A percentile compares a stretch with the other conserved stretches of the same genome.
Conservation (phyloP, 306 rosid species). For the Fagus sylvatica region DNA sequence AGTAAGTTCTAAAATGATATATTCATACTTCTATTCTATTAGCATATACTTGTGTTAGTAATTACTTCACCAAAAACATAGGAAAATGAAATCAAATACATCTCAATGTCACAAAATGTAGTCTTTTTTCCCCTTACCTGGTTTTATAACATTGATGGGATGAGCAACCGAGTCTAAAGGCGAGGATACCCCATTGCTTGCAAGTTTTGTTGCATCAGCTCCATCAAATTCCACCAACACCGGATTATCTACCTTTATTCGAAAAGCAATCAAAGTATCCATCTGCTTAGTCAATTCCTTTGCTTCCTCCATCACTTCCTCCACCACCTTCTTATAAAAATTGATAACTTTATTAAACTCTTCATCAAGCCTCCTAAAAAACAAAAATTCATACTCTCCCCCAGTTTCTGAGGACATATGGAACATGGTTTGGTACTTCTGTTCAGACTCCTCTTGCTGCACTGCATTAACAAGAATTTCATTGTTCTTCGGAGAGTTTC, state of each 20-base stretch:
- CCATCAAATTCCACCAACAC: conserved; percentile 13
- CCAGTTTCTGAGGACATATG: conserved; percentile 44
- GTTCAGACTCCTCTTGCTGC: conserved; percentile 34
- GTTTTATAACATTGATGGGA: conserved; percentile 22
- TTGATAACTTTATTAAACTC: conserved; percentile 65
- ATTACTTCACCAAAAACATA: too few species aligned
- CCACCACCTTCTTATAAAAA: conserved; percentile 60
- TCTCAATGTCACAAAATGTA: neutral
- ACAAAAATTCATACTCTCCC: conserved; percentile 46
- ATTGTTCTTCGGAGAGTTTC: conserved; percentile 32
- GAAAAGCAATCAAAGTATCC: conserved; percentile 63
- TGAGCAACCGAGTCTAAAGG: conserved; percentile 22
- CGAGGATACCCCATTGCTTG: conserved; percentile 23
- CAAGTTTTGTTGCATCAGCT: conserved; percentile 17
- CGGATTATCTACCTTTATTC: conserved; percentile 64
- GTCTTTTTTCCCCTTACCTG: conserved; percentile 35
- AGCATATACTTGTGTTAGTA: too few species aligned
- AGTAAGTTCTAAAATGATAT: too few species aligned
- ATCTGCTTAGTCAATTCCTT: conserved; percentile 55
- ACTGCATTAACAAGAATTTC: conserved; percentile 52
- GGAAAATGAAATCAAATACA: neutral
- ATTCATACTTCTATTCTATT: too few species aligned
- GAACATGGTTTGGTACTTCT: conserved; percentile 49
- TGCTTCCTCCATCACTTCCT: conserved; percentile 71
- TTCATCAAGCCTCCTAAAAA: conserved; percentile 58